Conservation (phyloP, 1,284 basidiomycete species). For the Irpex lacteus region DNA sequence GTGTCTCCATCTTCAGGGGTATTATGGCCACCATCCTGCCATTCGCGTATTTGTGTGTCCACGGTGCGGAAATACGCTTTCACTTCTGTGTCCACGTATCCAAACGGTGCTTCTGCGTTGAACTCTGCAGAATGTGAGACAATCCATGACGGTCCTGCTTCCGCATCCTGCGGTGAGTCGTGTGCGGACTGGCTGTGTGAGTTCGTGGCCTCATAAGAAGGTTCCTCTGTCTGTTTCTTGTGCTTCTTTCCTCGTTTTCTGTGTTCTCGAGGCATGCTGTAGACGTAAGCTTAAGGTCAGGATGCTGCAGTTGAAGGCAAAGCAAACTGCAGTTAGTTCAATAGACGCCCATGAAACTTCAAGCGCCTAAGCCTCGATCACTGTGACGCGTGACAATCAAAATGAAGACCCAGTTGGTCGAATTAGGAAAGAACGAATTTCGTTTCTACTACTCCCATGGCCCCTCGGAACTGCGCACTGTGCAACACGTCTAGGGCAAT, state of each 20-base stretch:
- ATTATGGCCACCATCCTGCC: constrained; percentile 55
- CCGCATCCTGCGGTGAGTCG: constrained; percentile 16
- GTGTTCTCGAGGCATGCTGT: constrained; percentile 67
- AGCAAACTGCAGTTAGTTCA: neutral
- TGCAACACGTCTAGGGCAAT: constrained; percentile 82
- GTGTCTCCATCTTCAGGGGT: constrained; percentile 38
- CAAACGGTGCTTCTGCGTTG: constrained; percentile 79
- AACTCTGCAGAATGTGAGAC: constrained; percentile 37
- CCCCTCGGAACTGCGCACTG: constrained; percentile 69
- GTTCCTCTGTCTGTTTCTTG: constrained; percentile 45
- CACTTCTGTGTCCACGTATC: constrained; percentile 82
- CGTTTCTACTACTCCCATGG: constrained; percentile 42
- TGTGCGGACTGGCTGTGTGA: neutral
- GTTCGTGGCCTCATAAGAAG: constrained; percentile 19
- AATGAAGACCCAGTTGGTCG: neutral
- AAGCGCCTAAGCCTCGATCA: neutral
- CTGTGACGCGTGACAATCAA: constrained; percentile 5
- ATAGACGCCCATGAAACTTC: constrained; percentile 1
- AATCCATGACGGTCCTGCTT: constrained; percentile 66
- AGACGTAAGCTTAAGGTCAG: neutral
- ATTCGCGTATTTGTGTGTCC: constrained; percentile 81
- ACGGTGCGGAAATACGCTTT: constrained; percentile 91
- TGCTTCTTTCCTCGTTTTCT: constrained; percentile 76
- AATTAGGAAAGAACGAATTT: constrained; percentile 2
- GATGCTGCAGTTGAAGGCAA: neutral